Evolutionary conservation across 768 basidiomycete genomes (phyloP).

Genomic region (Leccinum pellstonianum): DNA sequence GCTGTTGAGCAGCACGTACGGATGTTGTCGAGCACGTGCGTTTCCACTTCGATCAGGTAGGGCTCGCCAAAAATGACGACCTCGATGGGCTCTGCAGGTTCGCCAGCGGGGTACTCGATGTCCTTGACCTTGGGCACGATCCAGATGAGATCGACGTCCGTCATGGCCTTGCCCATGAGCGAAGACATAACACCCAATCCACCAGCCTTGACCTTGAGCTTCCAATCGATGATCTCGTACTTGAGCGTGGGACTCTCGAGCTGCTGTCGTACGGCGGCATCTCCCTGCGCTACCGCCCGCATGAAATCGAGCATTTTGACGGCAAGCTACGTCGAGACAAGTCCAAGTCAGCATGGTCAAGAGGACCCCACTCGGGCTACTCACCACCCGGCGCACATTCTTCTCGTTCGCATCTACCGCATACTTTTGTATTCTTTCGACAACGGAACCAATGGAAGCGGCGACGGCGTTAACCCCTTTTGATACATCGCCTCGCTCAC

Average conservation of each 20-base stretch:
- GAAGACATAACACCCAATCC: slow-evolving; percentile 97
- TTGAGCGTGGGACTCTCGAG: slow-evolving; percentile 51
- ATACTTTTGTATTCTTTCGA: slow-evolving; percentile 2
- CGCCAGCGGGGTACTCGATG: slow-evolving; percentile 87
- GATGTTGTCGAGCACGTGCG: slow-evolving; percentile 90
- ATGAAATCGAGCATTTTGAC: background rate
- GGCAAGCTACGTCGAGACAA: background rate
- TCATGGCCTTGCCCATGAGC: slow-evolving; percentile 98
- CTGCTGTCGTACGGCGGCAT: background rate
- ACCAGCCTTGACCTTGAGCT: slow-evolving; percentile 96
- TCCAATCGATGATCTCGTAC: slow-evolving; percentile 97
- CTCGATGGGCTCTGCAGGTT: slow-evolving; percentile 90
- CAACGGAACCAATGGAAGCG: slow-evolving; percentile 34
- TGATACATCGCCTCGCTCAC: slow-evolving; percentile 21
- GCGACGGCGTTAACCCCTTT: slow-evolving; percentile 6
- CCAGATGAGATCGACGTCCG: slow-evolving; percentile 93
- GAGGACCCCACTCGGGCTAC: background rate
- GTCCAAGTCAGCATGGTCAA: background rate
- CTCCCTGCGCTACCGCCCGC: background rate
- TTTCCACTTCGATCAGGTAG: slow-evolving; percentile 94
- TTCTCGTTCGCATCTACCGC: background rate
- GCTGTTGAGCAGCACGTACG: slow-evolving; percentile 89
- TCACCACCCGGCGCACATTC: background rate
- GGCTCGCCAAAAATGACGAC: slow-evolving; percentile 96
- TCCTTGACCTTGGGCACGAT: slow-evolving; percentile 95